These are phyloP conservation scores for Fonsecaea monophora DNA, from an alignment of 2,329 filamentous ascomycete genomes.

Conservation along the genomic window DNA sequence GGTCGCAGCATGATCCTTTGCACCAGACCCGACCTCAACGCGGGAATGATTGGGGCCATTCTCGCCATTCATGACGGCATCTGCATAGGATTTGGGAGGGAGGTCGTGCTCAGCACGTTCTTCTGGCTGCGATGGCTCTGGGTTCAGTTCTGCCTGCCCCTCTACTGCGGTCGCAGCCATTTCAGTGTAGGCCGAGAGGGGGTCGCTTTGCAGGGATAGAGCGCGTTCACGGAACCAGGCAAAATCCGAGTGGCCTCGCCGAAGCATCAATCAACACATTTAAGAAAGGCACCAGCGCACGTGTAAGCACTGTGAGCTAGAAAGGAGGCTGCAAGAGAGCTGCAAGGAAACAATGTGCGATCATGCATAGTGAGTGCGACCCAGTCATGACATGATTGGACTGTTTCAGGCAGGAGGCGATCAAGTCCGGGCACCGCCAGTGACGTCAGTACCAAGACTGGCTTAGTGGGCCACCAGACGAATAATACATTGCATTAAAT, in stretches of 20 bases:
- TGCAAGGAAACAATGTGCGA: conserved; percentile 2
- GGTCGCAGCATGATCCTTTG: conserved; percentile 5
- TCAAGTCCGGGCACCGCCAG: not conserved
- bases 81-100: conserved; percentile 50
- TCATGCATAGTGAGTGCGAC: not conserved
- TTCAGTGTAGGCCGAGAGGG: conserved; percentile 29
- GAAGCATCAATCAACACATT: conserved; percentile 30
- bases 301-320: conserved; percentile 3
- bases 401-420: not conserved
- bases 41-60: conserved; percentile 24
- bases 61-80: conserved; percentile 40
- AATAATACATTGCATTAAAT: not conserved
- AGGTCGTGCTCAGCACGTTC: conserved; percentile 45
- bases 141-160: conserved; percentile 26
- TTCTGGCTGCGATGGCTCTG: conserved; percentile 44
- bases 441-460: conserved; percentile 10
- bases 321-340: not conserved
- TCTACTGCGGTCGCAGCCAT: conserved; percentile 28
- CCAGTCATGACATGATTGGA: conserved; percentile 13
- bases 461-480: not conserved
- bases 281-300: conserved; percentile 3
- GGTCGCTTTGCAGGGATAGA: conserved; percentile 28
- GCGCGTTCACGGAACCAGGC: conserved; percentile 36
- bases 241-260: conserved; percentile 36
- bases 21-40: not conserved